A percentile compares a stretch with the other conserved stretches of the same genome.
Conservation (phyloP, 306 rosid species). For the Cyclanthera cordifolia region DNA sequence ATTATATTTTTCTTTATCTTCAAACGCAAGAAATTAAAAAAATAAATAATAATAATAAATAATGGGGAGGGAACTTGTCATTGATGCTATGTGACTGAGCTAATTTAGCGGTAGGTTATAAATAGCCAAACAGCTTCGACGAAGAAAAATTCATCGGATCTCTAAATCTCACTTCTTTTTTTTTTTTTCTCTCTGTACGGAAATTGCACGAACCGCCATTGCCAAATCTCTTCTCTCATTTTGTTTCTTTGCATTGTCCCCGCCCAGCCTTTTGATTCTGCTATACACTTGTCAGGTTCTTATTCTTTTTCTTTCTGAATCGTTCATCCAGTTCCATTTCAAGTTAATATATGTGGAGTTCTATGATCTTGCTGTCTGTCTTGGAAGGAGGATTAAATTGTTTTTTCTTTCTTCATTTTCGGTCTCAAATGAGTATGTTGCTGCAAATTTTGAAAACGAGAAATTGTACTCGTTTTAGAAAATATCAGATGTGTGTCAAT, state of each 20-base stretch:
- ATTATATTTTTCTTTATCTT: no score
- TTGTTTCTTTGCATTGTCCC: not conserved
- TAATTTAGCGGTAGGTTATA: not conserved
- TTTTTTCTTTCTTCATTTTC: no score
- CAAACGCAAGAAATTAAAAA: no score
- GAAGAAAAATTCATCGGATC: constrained; percentile 10
- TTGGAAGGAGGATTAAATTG: not conserved
- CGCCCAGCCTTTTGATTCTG: not conserved
- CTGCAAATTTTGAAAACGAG: not conserved
- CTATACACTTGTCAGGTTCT: not conserved
- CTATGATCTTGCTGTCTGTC: not conserved
- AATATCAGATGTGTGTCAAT: not conserved
- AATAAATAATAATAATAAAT: no score
- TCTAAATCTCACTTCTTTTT: not conserved
- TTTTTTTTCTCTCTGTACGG: not conserved
- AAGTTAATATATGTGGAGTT: not conserved
- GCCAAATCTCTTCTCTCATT: not conserved
- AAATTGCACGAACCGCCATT: not conserved
- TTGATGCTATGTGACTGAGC: not conserved
- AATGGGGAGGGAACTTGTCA: not conserved
- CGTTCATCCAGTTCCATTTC: not conserved
- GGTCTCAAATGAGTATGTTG: not conserved
- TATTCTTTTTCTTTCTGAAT: not conserved
- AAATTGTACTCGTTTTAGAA: not conserved
- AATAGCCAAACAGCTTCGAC: not conserved